Evolutionary conservation across 139 green algal species (phyloP), one percentile per base, ranked within the genome.

Genomic region (Edaphochlamys debaryana): DNA sequence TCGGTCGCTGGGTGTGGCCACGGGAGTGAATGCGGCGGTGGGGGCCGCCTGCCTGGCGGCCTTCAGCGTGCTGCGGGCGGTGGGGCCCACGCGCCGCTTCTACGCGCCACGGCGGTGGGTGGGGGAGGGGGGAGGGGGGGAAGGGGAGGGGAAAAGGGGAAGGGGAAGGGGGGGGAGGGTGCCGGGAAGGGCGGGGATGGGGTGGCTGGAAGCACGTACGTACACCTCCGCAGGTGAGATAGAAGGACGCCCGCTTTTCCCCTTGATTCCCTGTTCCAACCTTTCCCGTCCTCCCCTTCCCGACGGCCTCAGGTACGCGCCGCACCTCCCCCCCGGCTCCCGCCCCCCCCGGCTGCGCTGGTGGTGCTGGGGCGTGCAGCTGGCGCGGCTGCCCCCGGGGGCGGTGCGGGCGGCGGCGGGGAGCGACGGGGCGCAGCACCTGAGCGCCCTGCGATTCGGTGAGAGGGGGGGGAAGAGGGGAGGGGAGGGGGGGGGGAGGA

Each of bases 101-200:
- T 92, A 91, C 48, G 72, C 67, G 30, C 89, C 89, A 3, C 85
- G 87, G 48, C 41, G 87, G 87, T 88, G 62, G 50, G 83, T n/a
- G 3, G 4, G 3, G 27, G 2, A 32, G 3, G 23, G 56, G 29
- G 13, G 9, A 5, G 62, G 0, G 40, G 8, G 0, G 34, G 2
- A 17, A 52, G 50, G 23, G 27, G 41, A 17, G 23, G 7, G 17
- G 23, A 0, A 15, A 15, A n/a, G 22, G 0, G 2, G 6, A 38
- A 5, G 3, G 22, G 36, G 41, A 58, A 30, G 41, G 30, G 23
- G 40, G 40, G 30, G 0, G 45, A 4, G 0, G 29, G 17, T 41
- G 2, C 37, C 32, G 8, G 22, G 38, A n/a, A 52, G 19, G 52
- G 23, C 7, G 36, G 34, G 36, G 32, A 58, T 22, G n/a, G 23